Conservation (phyloP, 2,329 filamentous ascomycete genomes). For the Microdochium trichocladiopsis region DNA sequence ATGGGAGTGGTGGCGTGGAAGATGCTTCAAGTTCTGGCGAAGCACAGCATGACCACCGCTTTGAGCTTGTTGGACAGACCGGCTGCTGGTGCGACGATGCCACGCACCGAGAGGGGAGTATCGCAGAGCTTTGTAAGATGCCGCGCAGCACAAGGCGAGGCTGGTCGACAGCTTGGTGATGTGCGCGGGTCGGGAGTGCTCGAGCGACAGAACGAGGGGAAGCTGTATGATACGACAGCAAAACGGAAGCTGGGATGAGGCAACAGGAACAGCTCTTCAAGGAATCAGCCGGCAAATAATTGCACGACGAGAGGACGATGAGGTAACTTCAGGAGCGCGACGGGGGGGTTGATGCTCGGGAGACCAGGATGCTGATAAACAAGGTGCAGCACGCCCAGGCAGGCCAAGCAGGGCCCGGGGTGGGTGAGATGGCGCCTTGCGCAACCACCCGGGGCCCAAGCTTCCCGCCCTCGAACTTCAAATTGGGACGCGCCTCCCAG, state of each 20-base stretch:
- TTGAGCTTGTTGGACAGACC: neutral
- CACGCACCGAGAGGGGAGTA: neutral
- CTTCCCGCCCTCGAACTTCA: neutral
- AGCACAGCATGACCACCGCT: neutral
- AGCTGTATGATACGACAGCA: too few species aligned
- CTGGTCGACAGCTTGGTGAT: too few species aligned
- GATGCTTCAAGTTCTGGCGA: constrained; percentile 1
- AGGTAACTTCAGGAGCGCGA: neutral
- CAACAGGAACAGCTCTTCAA: neutral
- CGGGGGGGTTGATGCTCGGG: neutral
- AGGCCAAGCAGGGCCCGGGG: neutral
- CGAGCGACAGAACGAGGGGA: too few species aligned
- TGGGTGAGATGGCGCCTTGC: neutral
- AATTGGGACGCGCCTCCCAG: too few species aligned
- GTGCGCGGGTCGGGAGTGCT: too few species aligned
- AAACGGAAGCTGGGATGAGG: too few species aligned
- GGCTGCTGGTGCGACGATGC: neutral
- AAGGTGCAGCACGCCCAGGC: constrained; percentile 10
- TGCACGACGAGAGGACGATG: neutral
- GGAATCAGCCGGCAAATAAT: neutral
- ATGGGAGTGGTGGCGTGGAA: neutral
- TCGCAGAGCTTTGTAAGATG: neutral
- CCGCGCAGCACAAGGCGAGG: neutral
- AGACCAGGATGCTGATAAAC: constrained; percentile 28
- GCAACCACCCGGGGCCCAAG: neutral